A percentile compares a stretch with the other conserved stretches of the same genome.
Conservation (phyloP, 2,329 filamentous ascomycete species). For the Penicillium freii region DNA sequence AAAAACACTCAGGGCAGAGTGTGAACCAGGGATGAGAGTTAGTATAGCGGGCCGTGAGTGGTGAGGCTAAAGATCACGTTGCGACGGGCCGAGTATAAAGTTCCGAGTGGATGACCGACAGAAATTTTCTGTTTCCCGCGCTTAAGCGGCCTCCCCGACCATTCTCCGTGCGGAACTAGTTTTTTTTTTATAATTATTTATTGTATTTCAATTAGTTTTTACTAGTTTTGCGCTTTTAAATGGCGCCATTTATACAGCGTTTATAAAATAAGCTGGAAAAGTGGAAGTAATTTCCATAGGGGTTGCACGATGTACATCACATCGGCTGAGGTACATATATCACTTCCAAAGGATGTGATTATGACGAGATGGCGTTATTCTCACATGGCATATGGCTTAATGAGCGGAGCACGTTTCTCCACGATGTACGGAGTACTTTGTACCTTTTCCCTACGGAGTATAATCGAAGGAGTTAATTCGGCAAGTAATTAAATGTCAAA, state of each 20-base stretch:
- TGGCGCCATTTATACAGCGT: constrained; percentile 4
- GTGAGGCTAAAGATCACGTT: constrained; percentile 16
- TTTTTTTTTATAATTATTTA: neutral
- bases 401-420: neutral
- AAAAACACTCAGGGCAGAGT: neutral
- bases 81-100: constrained; percentile 20
- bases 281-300: neutral
- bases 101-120: constrained; percentile 14
- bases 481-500: neutral
- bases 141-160: constrained; percentile 8
- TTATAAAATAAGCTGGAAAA: neutral
- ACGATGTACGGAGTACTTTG: neutral
- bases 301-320: neutral
- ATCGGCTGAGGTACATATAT: neutral
- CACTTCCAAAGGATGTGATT: neutral
- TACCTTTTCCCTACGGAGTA: neutral
- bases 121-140: constrained; percentile 25
- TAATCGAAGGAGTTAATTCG: neutral
- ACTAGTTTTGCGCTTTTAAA: neutral
- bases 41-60: neutral
- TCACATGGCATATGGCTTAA: neutral
- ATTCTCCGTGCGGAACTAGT: constrained; percentile 1
- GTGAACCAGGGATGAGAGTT: neutral
- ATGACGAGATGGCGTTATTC: constrained; percentile 10
- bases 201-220: neutral